Evolutionary conservation across 495 filamentous ascomycete genomes (phyloP).

Genomic region (Aspergillus ostianus): DNA sequence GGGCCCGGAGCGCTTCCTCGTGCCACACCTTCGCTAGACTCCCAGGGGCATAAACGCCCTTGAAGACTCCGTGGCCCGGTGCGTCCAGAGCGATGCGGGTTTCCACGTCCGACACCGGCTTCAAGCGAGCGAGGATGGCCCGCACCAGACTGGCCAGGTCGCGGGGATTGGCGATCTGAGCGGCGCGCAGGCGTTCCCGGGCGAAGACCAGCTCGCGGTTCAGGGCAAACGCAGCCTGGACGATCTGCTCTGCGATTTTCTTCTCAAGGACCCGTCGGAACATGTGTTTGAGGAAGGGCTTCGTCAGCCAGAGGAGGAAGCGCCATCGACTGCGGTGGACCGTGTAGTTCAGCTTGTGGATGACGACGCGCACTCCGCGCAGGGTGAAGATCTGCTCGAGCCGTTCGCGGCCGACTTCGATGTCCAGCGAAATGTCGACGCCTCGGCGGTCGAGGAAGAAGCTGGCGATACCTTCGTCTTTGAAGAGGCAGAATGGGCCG

Average conservation of each 20-base stretch:
- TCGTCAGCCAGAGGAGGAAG: conserved; percentile 77
- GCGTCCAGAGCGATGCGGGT: conserved; percentile 63
- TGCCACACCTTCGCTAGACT: conserved; percentile 86
- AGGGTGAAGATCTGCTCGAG: conserved; percentile 81
- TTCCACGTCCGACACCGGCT: conserved; percentile 68
- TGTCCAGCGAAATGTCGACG: conserved; percentile 78
- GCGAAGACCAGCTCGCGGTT: conserved; percentile 88
- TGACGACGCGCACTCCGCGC: conserved; percentile 67
- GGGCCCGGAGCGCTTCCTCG: conserved; percentile 68
- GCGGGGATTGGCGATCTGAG: conserved; percentile 75
- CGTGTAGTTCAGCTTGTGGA: conserved; percentile 83
- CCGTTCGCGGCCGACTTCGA: conserved; percentile 72
- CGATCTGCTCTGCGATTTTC: conserved; percentile 71
- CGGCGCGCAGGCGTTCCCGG: conserved; percentile 79
- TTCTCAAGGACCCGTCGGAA: conserved; percentile 76
- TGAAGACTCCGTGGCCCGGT: conserved; percentile 68
- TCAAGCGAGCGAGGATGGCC: conserved; percentile 72
- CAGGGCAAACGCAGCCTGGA: conserved; percentile 62
- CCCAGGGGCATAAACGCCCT: conserved; percentile 81
- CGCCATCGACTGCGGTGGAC: conserved; percentile 72
- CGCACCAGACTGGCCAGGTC: conserved; percentile 78
- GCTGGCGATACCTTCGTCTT: conserved; percentile 79
- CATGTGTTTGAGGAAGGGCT: conserved; percentile 78
- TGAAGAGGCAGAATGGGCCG: conserved; percentile 62
- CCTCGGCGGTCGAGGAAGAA: conserved; percentile 83